Conservation (phyloP, 352 stramenopile genomes). For the Phytophthora pluvialis region DNA sequence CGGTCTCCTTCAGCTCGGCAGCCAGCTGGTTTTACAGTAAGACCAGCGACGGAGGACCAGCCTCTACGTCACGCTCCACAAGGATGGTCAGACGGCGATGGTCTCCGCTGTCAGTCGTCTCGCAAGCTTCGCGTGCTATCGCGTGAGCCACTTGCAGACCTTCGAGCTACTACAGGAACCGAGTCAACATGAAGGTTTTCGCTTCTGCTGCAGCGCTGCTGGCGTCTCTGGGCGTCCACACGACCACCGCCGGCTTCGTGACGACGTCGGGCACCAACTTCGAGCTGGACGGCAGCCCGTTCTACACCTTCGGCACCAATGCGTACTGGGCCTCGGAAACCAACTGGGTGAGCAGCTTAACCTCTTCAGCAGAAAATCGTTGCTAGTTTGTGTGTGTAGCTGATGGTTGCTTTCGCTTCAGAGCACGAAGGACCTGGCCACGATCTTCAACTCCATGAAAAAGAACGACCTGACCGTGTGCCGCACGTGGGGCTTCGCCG, state of each 20-base stretch:
- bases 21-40: conserved; percentile 24
- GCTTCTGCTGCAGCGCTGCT: conserved; percentile 19
- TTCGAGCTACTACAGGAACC: conserved; percentile 8
- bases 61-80: conserved; percentile 18
- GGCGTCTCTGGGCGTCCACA: conserved; percentile 15
- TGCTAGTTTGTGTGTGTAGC: not conserved
- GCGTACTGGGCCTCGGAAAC: conserved; percentile 41
- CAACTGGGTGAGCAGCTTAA: conserved; percentile 29
- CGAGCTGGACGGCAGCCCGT: conserved; percentile 33
- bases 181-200: conserved; percentile 34
- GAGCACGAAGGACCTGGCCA: conserved; percentile 32
- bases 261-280: conserved; percentile 41
- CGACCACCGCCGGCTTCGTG: conserved; percentile 28
- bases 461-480: conserved; percentile 40
- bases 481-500: conserved; percentile 36
- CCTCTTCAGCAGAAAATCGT: not conserved
- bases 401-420: conserved; percentile 7
- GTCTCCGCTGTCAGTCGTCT: conserved; percentile 13
- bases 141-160: conserved; percentile 30
- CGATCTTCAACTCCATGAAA: conserved; percentile 41
- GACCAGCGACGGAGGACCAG: conserved; percentile 14
- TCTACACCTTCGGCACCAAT: conserved; percentile 46
- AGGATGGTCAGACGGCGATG: conserved; percentile 10
- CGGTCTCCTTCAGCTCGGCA: not conserved
- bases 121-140: conserved; percentile 9